Conservation (phyloP, 495 filamentous ascomycete species). For the Penicillium canariense region DNA sequence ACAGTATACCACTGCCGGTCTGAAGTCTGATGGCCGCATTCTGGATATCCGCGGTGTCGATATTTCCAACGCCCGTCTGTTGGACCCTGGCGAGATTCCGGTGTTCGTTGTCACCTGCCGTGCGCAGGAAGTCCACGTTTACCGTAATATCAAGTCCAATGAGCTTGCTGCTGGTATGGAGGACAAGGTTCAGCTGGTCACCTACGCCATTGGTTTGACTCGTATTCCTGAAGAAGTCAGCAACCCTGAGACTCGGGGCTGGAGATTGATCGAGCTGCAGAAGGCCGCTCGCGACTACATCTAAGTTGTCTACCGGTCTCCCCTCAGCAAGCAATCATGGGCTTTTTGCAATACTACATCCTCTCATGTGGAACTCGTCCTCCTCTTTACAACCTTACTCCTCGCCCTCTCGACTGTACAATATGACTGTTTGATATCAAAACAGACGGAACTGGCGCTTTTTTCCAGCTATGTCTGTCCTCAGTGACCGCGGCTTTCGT, state of each 20-base stretch:
- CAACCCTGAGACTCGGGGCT: constrained; percentile 94
- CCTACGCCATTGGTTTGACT: constrained; percentile 95
- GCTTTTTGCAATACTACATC: constrained; percentile 2
- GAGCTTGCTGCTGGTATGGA: constrained; percentile 97
- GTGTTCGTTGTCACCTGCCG: constrained; percentile 96
- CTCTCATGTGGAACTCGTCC: constrained; percentile 3
- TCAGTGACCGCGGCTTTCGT: constrained; percentile 27
- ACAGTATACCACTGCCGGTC: constrained; percentile 88
- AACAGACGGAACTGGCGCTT: constrained; percentile 39
- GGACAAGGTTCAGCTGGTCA: constrained; percentile 95
- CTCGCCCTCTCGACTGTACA: constrained; percentile 36
- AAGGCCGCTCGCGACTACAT: constrained; percentile 97
- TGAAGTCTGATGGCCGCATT: constrained; percentile 91
- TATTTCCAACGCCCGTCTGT: constrained; percentile 79
- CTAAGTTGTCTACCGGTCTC: constrained; percentile 39
- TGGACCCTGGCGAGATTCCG: constrained; percentile 96
- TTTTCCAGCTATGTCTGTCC: constrained; percentile 30
- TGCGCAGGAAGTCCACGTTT: constrained; percentile 98
- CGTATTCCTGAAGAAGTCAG: constrained; percentile 90
- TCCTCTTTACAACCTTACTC: constrained; percentile 5
- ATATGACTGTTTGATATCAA: constrained; percentile 42
- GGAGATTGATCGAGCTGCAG: constrained; percentile 96
- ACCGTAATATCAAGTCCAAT: constrained; percentile 82
- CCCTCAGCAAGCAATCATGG: neutral
- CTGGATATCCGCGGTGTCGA: constrained; percentile 94